Evolutionary conservation across 768 basidiomycete species (phyloP).

Genomic region (Suillus weaverae): DNA sequence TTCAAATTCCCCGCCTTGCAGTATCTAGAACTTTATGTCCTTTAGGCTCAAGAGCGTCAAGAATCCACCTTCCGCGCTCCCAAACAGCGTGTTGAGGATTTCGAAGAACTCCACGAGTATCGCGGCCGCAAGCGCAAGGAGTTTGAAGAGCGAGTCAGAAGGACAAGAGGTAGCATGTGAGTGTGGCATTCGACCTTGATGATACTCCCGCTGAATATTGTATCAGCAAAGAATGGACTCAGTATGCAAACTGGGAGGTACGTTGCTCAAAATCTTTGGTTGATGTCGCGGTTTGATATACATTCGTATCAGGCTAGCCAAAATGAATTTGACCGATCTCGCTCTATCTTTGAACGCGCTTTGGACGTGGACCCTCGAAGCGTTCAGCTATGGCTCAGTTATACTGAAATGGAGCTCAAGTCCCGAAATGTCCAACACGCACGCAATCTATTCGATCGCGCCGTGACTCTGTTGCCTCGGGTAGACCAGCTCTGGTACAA

Average conservation of each 20-base stretch:
- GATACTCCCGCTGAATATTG: constrained; percentile 5
- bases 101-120: constrained; percentile 89
- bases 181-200: constrained; percentile 25
- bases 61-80: constrained; percentile 91
- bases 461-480: constrained; percentile 93
- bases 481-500: constrained; percentile 99
- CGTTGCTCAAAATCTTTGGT: constrained; percentile 13
- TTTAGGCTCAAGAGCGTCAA: constrained; percentile 94
- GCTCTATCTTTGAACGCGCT: constrained; percentile 95
- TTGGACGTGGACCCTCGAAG: constrained; percentile 92
- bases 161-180: constrained; percentile 79
- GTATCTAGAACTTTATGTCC: not conserved
- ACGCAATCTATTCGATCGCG: constrained; percentile 95
- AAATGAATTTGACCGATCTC: constrained; percentile 92
- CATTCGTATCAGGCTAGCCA: constrained; percentile 69
- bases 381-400: constrained; percentile 89
- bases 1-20: not conserved
- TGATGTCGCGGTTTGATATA: constrained; percentile 13
- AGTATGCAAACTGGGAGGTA: constrained; percentile 87
- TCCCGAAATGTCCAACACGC: constrained; percentile 97
- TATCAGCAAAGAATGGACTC: constrained; percentile 79
- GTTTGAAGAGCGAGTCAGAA: constrained; percentile 85
- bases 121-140: constrained; percentile 90
- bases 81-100: constrained; percentile 93
- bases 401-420: constrained; percentile 98